Evolutionary conservation across 2,329 filamentous ascomycete genomes (phyloP), one percentile per base, ranked within the genome.

Genomic region (Apiospora saccharicola): DNA sequence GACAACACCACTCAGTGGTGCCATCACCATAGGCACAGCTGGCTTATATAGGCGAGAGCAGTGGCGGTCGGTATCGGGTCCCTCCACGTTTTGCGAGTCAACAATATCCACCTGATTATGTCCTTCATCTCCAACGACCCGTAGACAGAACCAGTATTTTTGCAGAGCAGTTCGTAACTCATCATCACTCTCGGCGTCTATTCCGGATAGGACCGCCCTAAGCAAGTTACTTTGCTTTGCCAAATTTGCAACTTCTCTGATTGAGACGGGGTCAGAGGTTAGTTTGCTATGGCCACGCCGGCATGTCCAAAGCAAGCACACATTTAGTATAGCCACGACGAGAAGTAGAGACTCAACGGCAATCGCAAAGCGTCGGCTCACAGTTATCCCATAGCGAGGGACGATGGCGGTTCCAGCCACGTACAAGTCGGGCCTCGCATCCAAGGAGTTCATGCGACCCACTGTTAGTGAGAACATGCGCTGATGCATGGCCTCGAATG

Each of bases 401-500:
- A 61, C 26, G 10, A 8, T 34, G 26, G 6, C 26, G 8, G 19
- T 34, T 26, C 51, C 51, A 34, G 26, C 8, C 26, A 34, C 51
- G 13, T 19, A 1, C 26, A 22, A 19, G 6, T 34, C 13, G 26
- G 51, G 51, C 13, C 51, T 57, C 13, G 51, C 14, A 14, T 57
- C 51, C 14, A 57, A 4, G 8, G 51, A 57, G 26, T 57, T 57
- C 26, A 57, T 61, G 22, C 53, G 53, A 7, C 0, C 5, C 26
- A 61, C 26, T 61, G 53, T 3, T 12, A 61, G 8, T 2, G 53
- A 61, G 26, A 61, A 61, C 26, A 61, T 22, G 26, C 3, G 0
- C 26, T 34, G 53, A 12, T 61, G 53, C 53, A 61, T 61, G 10
- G 53, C 53, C 53, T 61, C 53, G 3, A 61, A 61, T 14, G 53